Evolutionary conservation across 306 rosid genomes (phyloP).

Genomic region (Castanospermum australe): DNA sequence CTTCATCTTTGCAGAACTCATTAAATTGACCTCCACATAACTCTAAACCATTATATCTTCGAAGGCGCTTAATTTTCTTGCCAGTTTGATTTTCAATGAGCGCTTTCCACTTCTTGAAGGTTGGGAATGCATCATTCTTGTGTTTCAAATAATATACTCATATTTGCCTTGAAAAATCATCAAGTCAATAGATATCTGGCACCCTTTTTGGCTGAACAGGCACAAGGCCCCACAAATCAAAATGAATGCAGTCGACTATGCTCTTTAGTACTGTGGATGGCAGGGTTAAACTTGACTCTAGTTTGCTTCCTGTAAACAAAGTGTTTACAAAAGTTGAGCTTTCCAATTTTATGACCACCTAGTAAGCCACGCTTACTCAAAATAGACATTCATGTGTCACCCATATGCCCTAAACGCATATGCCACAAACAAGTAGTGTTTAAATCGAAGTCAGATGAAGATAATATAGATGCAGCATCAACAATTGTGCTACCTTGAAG

Average conservation of each 20-base stretch:
- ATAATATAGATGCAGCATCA: neutral
- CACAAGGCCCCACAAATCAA: neutral
- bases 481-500: neutral
- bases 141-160: neutral
- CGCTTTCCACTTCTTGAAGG: neutral
- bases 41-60: neutral
- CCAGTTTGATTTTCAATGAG: too few relatives aligned
- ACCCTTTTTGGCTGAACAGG: neutral
- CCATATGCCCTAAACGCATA: too few relatives aligned
- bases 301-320: neutral
- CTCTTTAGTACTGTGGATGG: neutral
- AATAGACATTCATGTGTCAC: too few relatives aligned
- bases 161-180: neutral
- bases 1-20: neutral
- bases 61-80: too few relatives aligned
- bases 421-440: too few relatives aligned
- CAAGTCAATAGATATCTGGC: neutral
- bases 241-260: neutral
- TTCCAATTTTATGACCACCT: neutral
- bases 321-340: neutral
- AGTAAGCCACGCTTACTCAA: too few relatives aligned
- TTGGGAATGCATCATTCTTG: neutral
- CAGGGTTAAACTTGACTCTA: neutral
- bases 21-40: neutral
- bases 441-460: neutral